phyloP scores from a whole-genome alignment of 1,139 yeast species.

The Saccharomyces hybrid region DNA sequence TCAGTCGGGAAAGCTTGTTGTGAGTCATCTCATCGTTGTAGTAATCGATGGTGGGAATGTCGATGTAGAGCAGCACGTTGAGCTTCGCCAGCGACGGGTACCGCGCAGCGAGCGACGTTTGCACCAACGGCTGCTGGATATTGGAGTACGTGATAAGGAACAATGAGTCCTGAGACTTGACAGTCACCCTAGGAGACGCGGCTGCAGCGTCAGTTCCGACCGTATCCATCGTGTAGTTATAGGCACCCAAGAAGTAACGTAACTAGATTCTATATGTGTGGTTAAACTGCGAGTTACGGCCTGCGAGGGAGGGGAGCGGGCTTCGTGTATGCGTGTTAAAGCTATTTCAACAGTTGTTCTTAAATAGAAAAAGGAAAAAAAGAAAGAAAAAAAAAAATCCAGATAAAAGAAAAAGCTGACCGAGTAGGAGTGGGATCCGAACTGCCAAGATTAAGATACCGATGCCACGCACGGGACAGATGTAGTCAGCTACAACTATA shows the following conservation, averaged over 20 bases:
- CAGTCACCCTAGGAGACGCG: constrained; percentile 24
- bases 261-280: no score
- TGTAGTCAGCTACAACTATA: background rate
- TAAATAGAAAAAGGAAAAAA: background rate
- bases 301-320: background rate
- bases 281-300: background rate
- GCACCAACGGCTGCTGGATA: constrained; percentile 6
- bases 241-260: background rate
- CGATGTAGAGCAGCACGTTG: constrained; percentile 25
- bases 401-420: background rate
- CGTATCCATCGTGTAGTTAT: background rate
- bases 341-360: background rate
- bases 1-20: constrained; percentile 23
- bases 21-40: constrained; percentile 29
- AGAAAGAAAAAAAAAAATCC: background rate
- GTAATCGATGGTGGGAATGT: constrained; percentile 32
- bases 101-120: background rate
- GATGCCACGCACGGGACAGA: background rate
- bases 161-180: constrained; percentile 24
- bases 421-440: constrained; percentile 4
- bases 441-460: background rate
- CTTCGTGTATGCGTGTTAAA: background rate
- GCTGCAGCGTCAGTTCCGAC: constrained; percentile 3
- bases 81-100: constrained; percentile 10
- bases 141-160: constrained; percentile 28